Base-by-base conservation (phyloP, 1,284 basidiomycete genomes). In the Malassezia vespertilionis region DNA sequence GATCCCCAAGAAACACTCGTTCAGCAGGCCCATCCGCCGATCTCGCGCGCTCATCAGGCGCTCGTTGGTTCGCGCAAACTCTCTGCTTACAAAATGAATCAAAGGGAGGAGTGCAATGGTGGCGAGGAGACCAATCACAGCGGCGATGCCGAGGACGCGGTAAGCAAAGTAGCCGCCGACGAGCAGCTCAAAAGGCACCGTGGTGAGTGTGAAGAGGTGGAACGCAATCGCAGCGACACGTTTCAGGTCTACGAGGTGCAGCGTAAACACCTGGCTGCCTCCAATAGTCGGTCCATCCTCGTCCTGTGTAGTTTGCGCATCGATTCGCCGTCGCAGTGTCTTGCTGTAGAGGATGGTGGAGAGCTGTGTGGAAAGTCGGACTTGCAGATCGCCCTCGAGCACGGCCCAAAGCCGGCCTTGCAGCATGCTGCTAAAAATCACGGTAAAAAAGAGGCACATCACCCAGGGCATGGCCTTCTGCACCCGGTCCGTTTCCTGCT, bases 141-240 rank as follows among this genome's bases (percentile, higher is more conserved):
- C 48, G 15, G 43, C 40, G 9, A 44, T 20, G 32, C 48, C 48
- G 14, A 51, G 22, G 11, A 51, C 27, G 11, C 37, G 37, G 34
- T 51, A 51, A 26, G 42, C 42, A 51, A 51, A 51, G 48, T 51
- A 51, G 23, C 48, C 48, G 24, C 48, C 48, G 22, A 51, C 8
- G 8, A 34, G 12, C 42, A 51, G 30, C 43, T 51, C 48, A 12
- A 44, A 40, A 14, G 48, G 48, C 15, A 35, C 31, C 5, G 33
- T 51, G 22, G 41, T 20, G 26, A 34, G 28, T 20, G 36, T 33
- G 20, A 39, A 44, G 10, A 51, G 24, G 31, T 51, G 42, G 38
- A 51, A 51, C 8, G 28, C 18, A 31, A 45, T 34, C n/a, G 30
- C 14, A 14, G 31, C 23, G 8, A 51, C 36, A 21, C 48, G 48